Base-by-base conservation (phyloP, 2,329 filamentous ascomycete species). In the Ophiocordyceps unilateralis region DNA sequence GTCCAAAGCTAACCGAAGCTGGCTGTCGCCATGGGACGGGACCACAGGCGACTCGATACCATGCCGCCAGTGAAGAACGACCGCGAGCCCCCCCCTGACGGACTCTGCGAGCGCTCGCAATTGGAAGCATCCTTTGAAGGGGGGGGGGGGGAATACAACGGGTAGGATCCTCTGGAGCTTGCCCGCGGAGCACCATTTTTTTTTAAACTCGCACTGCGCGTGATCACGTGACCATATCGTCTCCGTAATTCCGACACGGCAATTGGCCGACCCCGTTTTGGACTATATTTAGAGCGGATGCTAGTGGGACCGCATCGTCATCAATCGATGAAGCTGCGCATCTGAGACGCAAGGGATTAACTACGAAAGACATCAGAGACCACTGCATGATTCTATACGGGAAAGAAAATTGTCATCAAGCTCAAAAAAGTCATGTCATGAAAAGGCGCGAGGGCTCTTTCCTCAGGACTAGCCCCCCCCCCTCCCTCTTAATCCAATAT, bases 101-200 rank as follows among this genome's bases (percentile, higher is more conserved):
- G n/a, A n/a, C 32, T 10, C 50, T 61, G 55, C 15, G 42, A 47
- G 45, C 55, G n/a, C 32, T 36, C n/a, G 32, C 32, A 2, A 36
- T 15, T 17, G n/a, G 17, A 17, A 36, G 32, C 32, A 36, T 36
- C 3, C 15, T 17, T 34, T 28, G 4, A 12, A 11, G 28, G n/a
- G 5, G 32, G 24, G 23, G 23, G 24, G 24, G 24, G 9, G 7
- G 24, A 26, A 12, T 10, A 11, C 32, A n/a, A n/a, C 24, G 24
- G 11, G 6, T 9, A 28, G 26, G 26, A 14, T 15, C n/a, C 28
- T 30, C n/a, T 30, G 28, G 26, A 15, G 28, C 11, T 30, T 4
- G 12, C 3, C 2, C 14, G 12, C 7, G 12, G 1, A 15, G 7
- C 7, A 14, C n/a, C n/a, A 14, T 30, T 30, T 30, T 30, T 30